phyloP scores from a whole-genome alignment of 2,329 filamentous ascomycete species.

The Davidsoniella australis region DNA sequence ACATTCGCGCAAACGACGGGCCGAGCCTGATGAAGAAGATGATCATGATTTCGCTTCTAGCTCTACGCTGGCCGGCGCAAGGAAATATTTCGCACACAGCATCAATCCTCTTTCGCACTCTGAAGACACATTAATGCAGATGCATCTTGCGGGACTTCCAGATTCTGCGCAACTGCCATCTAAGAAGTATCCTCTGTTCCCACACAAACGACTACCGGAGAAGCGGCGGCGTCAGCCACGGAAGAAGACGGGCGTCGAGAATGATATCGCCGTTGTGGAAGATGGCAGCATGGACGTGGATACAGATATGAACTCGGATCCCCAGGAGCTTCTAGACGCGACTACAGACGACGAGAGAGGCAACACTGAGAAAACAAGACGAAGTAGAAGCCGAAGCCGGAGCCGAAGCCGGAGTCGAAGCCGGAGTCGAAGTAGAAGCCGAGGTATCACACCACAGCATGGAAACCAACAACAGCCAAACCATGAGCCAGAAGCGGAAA shows the following conservation, averaged over 20 bases:
- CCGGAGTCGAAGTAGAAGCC: background rate
- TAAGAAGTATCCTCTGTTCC: constrained; percentile 23
- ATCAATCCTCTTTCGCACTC: constrained; percentile 36
- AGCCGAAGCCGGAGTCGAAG: constrained; percentile 1
- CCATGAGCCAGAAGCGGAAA: constrained; percentile 5
- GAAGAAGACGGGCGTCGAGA: background rate
- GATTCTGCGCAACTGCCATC: constrained; percentile 27
- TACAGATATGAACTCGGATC: background rate
- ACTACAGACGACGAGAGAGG: too few species aligned
- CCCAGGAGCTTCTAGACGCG: background rate
- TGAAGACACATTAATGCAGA: constrained; percentile 30
- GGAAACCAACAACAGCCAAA: background rate
- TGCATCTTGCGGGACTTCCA: constrained; percentile 30
- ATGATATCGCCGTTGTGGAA: background rate
- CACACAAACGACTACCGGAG: constrained; percentile 22
- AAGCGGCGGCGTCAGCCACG: background rate
- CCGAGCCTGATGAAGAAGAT: background rate
- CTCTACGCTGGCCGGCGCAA: background rate
- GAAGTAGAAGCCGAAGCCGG: background rate
- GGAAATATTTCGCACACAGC: constrained; percentile 3
- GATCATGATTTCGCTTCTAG: background rate
- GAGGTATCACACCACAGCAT: background rate
- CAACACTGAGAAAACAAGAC: background rate
- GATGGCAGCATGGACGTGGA: background rate
- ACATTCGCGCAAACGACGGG: constrained; percentile 8